Base-by-base conservation (phyloP, 1,139 yeast genomes). In the Taiozyma sp. region DNA sequence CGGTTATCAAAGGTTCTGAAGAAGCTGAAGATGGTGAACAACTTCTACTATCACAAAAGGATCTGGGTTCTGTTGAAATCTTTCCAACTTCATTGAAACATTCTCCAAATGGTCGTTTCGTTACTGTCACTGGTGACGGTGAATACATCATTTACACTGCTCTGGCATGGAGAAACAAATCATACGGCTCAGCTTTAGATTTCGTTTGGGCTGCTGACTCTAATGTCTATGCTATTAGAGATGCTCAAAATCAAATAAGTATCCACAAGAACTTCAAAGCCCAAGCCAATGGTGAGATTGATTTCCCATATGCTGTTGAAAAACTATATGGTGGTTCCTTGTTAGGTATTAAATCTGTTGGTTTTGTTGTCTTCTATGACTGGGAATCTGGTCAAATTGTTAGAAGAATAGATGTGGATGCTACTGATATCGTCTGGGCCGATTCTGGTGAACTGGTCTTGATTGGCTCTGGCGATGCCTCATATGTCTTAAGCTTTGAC, bases 31-130 rank as follows among this genome's bases (percentile, higher is more conserved):
- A 92, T 68, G 97, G 96, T 54, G 96, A 90, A 63, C 70, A 81
- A 12, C 70, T 91, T 55, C 75, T 89, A 9, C 73, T 93, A 59
- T 83, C 86, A 57, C 85, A 87, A 56, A 90, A 93, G 71, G 98
- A 93, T 61, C 76, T 93, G 58, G 99, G 99, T 12, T 75, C 89
- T 27, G 91, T 92, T 53, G 99, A 93, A 71, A 83, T 93, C 46
- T 93, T 85, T 75, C 98, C 99, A 45, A 89, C 89, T 57, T 79
- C 87, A 54, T 78, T 93, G 63, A 75, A 79, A 47, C 99, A 93
- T 70, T 92, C 98, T 42, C 98, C 98, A 56, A 93, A 95, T 67
- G 99, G 99, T 54, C 84, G 97, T 70, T 93, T 88, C 68, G 98
- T 92, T 42, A 87, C 98, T 28, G 97, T 93, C 47, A 87, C 95